Conservation (phyloP, 441 rosid genomes). For the Gossypium lobatum region DNA sequence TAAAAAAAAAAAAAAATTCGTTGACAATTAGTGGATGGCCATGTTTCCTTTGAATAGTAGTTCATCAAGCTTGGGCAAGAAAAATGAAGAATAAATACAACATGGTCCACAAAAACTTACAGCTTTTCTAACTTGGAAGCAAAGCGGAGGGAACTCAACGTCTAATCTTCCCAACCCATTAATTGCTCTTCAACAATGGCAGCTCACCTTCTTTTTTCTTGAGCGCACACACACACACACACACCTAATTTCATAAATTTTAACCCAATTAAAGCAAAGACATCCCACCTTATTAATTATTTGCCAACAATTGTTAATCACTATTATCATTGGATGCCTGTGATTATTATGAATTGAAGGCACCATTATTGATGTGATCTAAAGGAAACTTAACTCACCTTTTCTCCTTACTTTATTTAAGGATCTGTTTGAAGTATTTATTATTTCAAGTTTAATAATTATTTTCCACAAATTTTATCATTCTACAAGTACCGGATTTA, state of each 20-base stretch:
- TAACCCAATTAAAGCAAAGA: not conserved
- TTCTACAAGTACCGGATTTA: no score
- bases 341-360: not conserved
- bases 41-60: no score
- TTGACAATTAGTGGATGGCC: no score
- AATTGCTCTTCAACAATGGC: slow-evolving; percentile 12
- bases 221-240: slow-evolving; percentile 8
- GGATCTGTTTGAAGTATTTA: not conserved
- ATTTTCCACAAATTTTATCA: not conserved
- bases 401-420: not conserved
- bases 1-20: no score
- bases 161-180: not conserved
- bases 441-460: not conserved
- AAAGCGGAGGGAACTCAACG: not conserved
- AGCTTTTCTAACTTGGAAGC: not conserved
- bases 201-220: slow-evolving; percentile 4
- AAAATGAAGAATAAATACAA: not conserved
- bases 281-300: slow-evolving; percentile 9
- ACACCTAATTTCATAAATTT: not conserved
- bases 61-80: no score
- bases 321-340: not conserved
- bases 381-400: not conserved
- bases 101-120: not conserved
- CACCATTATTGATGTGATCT: not conserved
- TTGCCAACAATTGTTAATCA: not conserved